Evolutionary conservation across 2,329 filamentous ascomycete genomes (phyloP).

Genomic region (Microsporum audouinii): DNA sequence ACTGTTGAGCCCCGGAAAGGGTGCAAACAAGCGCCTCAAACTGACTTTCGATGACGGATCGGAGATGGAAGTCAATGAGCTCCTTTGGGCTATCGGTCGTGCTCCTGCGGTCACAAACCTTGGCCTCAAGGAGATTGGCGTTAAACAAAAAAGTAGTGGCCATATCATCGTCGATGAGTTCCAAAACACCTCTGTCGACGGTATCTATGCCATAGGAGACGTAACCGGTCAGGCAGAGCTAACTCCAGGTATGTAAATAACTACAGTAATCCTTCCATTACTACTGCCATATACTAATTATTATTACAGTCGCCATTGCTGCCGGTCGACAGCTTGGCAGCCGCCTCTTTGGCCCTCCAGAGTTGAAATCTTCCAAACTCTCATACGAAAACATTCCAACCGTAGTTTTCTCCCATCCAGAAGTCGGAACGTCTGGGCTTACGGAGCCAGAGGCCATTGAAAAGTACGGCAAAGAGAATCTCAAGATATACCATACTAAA

Average conservation of each 20-base stretch:
- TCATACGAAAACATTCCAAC: slow-evolving; percentile 42
- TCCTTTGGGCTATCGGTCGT: slow-evolving; percentile 42
- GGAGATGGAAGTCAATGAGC: slow-evolving; percentile 38
- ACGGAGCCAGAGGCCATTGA: slow-evolving; percentile 40
- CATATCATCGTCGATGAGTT: slow-evolving; percentile 39
- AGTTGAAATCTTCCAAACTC: slow-evolving; percentile 35
- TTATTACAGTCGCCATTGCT: slow-evolving; percentile 38
- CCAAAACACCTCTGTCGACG: slow-evolving; percentile 39
- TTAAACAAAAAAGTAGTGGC: slow-evolving; percentile 31
- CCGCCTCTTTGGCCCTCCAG: slow-evolving; percentile 39
- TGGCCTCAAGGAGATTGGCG: slow-evolving; percentile 31
- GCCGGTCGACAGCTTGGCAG: slow-evolving; percentile 41
- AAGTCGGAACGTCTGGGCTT: slow-evolving; percentile 40
- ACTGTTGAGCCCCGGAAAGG: slow-evolving; percentile 35
- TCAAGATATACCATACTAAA: slow-evolving; percentile 41
- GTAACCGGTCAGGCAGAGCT: slow-evolving; percentile 42
- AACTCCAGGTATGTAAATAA: slow-evolving; percentile 33
- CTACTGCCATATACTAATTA: not conserved
- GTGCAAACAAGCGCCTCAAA: slow-evolving; percentile 37
- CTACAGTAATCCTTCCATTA: not conserved
- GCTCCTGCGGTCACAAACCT: slow-evolving; percentile 36
- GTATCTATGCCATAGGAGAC: slow-evolving; percentile 42
- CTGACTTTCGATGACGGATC: slow-evolving; percentile 34
- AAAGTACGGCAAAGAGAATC: slow-evolving; percentile 38
- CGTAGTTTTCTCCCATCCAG: slow-evolving; percentile 43